Percentiles rank a stretch among this genome's conserved stretches.
Conservation (phyloP, 306 rosid genomes). For the Trichosanthes truncata region DNA sequence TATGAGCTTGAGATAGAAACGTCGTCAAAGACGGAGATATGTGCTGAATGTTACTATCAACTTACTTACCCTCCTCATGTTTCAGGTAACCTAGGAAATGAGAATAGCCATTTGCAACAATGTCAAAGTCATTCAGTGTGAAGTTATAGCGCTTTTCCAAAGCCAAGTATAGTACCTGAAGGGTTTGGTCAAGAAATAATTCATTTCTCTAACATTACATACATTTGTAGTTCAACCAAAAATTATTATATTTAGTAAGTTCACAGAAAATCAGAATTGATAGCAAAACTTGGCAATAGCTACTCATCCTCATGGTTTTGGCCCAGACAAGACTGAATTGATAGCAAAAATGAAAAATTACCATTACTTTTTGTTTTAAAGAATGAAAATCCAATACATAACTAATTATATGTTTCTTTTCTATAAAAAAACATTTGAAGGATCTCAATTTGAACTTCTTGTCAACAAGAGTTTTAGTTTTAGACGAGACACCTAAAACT, state of each 20-base stretch:
- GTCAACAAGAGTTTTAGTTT: not conserved
- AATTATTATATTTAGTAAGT: not conserved
- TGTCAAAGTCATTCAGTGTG: conserved; percentile 65
- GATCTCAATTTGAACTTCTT: not conserved
- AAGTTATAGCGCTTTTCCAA: conserved; percentile 88
- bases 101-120: conserved; percentile 71
- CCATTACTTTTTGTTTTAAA: not conserved
- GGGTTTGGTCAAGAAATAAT: conserved; percentile 6
- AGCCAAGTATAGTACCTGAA: conserved; percentile 63
- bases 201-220: not conserved
- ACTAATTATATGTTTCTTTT: not conserved
- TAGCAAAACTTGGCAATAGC: not conserved
- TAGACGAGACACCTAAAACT: not conserved
- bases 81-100: conserved; percentile 58
- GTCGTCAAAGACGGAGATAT: not conserved
- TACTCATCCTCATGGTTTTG: not conserved
- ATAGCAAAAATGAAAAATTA: not conserved
- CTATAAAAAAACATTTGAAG: not conserved
- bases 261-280: not conserved
- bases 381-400: not conserved
- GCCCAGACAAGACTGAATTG: not conserved
- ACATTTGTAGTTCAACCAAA: not conserved
- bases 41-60: not conserved
- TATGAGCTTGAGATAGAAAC: not conserved
- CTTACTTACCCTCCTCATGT: conserved; percentile 40